A percentile compares a stretch with the other conserved stretches of the same genome.
These are phyloP conservation scores for Kodamaea ohmeri DNA, from an alignment of 1,139 yeast genomes.

Conservation along the genomic window DNA sequence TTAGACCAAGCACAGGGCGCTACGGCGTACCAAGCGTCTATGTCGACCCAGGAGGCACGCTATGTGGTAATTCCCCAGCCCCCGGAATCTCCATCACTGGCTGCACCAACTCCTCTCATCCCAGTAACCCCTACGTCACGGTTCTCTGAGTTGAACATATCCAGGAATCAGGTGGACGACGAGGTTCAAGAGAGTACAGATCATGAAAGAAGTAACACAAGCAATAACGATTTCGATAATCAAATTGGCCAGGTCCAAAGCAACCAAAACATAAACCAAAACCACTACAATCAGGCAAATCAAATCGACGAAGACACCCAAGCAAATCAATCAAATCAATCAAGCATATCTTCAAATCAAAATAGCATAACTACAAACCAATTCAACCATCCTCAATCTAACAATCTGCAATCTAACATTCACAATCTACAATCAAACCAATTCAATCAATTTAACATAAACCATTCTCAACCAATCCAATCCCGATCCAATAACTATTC, in stretches of 20 bases:
- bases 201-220: not conserved
- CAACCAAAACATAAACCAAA: not conserved
- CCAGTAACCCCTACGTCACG: slow-evolving; percentile 3
- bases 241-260: not conserved
- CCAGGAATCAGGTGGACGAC: not conserved
- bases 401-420: too few relatives aligned
- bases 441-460: too few relatives aligned
- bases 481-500: too few relatives aligned
- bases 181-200: not conserved
- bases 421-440: too few relatives aligned
- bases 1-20: not conserved
- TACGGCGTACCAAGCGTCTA: slow-evolving; percentile 9
- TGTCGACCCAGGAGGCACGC: slow-evolving; percentile 1
- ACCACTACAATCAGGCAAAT: not conserved
- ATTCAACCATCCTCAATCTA: too few relatives aligned
- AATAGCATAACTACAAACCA: too few relatives aligned
- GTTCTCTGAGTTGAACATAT: slow-evolving; percentile 1
- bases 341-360: too few relatives aligned
- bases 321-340: too few relatives aligned
- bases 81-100: not conserved
- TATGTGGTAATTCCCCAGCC: slow-evolving; percentile 1
- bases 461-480: too few relatives aligned
- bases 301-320: too few relatives aligned
- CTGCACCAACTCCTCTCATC: slow-evolving; percentile 4
- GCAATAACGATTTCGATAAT: not conserved